phyloP scores from a whole-genome alignment of 441 rosid species.

The Omphalea diandra region DNA sequence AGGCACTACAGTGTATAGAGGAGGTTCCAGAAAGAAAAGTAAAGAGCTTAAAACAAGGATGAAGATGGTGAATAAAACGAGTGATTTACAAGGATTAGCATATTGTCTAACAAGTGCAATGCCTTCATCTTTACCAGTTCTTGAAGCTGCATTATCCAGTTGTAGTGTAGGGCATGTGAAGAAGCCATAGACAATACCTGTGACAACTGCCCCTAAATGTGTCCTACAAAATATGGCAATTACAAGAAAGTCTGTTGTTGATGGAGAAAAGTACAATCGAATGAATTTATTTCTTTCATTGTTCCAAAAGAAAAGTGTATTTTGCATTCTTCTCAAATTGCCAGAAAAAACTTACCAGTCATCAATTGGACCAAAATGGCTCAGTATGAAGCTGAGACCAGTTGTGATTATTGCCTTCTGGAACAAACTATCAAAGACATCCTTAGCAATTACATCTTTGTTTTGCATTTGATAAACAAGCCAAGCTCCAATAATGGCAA shows the following conservation, averaged over 20 bases:
- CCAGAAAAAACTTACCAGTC: slow-evolving; percentile 50
- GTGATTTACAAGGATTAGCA: slow-evolving; percentile 60
- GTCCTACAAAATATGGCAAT: slow-evolving; percentile 42
- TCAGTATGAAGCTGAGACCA: slow-evolving; percentile 57
- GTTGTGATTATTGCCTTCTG: slow-evolving; percentile 67
- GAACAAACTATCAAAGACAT: slow-evolving; percentile 51
- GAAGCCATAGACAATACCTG: slow-evolving; percentile 60
- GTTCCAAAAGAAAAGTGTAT: too few species aligned
- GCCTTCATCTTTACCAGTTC: slow-evolving; percentile 53
- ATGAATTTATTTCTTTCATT: too few species aligned
- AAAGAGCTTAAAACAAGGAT: slow-evolving; percentile 43
- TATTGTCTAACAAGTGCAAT: slow-evolving; percentile 35
- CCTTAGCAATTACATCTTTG: slow-evolving; percentile 47
- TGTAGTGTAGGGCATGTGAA: slow-evolving; percentile 62
- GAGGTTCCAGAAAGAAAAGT: slow-evolving; percentile 54
- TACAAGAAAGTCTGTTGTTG: neutral
- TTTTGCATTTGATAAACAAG: slow-evolving; percentile 62
- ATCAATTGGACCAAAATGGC: slow-evolving; percentile 68
- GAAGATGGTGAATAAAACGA: slow-evolving; percentile 44
- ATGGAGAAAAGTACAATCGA: neutral
- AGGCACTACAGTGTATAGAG: slow-evolving; percentile 28
- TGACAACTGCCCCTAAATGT: slow-evolving; percentile 65
- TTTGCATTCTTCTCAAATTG: neutral
- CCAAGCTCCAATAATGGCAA: slow-evolving; percentile 86
- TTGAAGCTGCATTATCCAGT: slow-evolving; percentile 49